These are phyloP conservation scores for Spergularia bocconei DNA, from an alignment of 148 eudicot species.

Conservation along the genomic window DNA sequence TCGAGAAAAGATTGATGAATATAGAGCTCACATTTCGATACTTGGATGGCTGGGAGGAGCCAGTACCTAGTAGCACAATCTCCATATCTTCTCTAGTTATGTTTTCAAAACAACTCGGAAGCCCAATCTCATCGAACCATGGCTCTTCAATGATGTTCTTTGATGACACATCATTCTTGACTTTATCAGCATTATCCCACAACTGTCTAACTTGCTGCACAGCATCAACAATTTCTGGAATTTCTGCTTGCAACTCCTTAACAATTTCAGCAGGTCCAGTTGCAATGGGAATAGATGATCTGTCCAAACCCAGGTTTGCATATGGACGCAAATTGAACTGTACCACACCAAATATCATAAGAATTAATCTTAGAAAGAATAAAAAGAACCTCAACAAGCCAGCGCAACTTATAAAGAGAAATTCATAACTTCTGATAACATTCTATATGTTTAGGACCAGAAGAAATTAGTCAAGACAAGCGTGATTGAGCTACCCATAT, in stretches of 20 bases:
- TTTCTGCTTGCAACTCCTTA: slow-evolving; percentile 59
- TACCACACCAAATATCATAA: slow-evolving; percentile 7
- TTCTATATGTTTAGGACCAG: not conserved
- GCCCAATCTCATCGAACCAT: slow-evolving; percentile 53
- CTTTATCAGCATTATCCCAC: slow-evolving; percentile 33
- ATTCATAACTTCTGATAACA: not conserved
- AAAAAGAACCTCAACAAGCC: not conserved
- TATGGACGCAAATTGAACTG: slow-evolving; percentile 90
- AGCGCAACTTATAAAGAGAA: slow-evolving; percentile 7
- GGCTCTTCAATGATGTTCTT: slow-evolving; percentile 59
- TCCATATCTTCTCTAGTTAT: slow-evolving; percentile 88
- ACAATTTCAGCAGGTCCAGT: slow-evolving; percentile 42
- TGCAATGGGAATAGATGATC: slow-evolving; percentile 50
- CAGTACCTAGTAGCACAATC: slow-evolving; percentile 92
- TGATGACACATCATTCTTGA: slow-evolving; percentile 17
- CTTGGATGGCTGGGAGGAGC: slow-evolving; percentile 99
- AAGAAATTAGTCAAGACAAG: not conserved
- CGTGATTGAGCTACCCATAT: not conserved
- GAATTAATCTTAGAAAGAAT: not conserved
- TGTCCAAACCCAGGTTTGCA: slow-evolving; percentile 73
- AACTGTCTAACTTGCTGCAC: slow-evolving; percentile 52
- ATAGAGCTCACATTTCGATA: slow-evolving; percentile 89
- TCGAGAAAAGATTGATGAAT: slow-evolving; percentile 79
- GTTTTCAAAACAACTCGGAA: slow-evolving; percentile 76
- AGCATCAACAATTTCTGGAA: slow-evolving; percentile 72